phyloP scores from a whole-genome alignment of 768 basidiomycete species.

The Kwoniella botswanensis region DNA sequence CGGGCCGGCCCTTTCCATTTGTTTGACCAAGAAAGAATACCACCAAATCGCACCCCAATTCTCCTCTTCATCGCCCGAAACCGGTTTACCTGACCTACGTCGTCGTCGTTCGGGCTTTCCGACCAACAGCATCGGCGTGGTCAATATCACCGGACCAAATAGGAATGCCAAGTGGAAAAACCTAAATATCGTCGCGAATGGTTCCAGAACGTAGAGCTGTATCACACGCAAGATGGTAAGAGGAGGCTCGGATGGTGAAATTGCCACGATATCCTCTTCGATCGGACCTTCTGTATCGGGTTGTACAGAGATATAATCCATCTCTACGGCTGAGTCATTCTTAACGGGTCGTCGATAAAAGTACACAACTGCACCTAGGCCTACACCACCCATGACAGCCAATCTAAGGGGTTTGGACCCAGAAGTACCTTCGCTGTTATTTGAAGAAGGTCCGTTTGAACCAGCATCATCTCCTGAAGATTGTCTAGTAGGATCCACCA shows the following conservation, averaged over 20 bases:
- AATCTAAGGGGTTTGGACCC: constrained; percentile 19
- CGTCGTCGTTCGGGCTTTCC: constrained; percentile 63
- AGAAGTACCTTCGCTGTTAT: neutral
- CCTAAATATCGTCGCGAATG: constrained; percentile 76
- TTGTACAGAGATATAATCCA: constrained; percentile 16
- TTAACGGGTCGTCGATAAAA: constrained; percentile 31
- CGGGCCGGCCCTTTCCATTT: constrained; percentile 94
- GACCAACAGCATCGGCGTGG: constrained; percentile 78
- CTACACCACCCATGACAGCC: constrained; percentile 35
- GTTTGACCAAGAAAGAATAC: constrained; percentile 83
- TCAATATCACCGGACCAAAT: constrained; percentile 84
- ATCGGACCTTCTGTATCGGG: neutral
- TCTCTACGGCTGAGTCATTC: constrained; percentile 31
- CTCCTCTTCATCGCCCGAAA: constrained; percentile 67
- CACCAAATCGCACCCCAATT: constrained; percentile 96
- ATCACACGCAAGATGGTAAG: constrained; percentile 64
- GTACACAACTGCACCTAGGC: constrained; percentile 31
- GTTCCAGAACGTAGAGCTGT: constrained; percentile 74
- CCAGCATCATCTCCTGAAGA: neutral
- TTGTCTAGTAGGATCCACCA: constrained; percentile 6
- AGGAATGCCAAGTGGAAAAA: constrained; percentile 81
- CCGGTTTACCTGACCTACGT: constrained; percentile 45
- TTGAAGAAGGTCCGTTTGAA: neutral
- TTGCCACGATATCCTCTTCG: constrained; percentile 26
- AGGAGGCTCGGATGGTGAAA: constrained; percentile 72